Percentiles rank a stretch among this genome's conserved stretches.
Conservation (phyloP, 495 filamentous ascomycete genomes). For the Aspergillus egyptiacus region DNA sequence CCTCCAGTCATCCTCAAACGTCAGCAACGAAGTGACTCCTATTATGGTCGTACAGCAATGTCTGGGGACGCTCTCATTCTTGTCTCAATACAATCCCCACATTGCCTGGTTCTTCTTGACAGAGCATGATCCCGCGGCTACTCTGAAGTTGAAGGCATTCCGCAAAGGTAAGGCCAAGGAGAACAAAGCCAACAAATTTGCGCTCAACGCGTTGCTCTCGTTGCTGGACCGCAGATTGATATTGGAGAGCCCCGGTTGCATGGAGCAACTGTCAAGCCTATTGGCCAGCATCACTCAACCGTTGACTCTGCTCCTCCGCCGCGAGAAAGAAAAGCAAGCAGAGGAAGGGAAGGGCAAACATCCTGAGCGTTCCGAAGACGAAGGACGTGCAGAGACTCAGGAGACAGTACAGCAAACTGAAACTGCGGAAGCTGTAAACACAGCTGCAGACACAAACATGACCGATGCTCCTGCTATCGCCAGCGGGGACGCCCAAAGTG, state of each 20-base stretch:
- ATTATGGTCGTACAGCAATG: constrained; percentile 95
- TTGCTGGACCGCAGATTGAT: constrained; percentile 87
- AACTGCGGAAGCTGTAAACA: constrained; percentile 13
- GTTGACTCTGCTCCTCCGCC: constrained; percentile 72
- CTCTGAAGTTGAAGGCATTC: constrained; percentile 67
- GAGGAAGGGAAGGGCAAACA: constrained; percentile 56
- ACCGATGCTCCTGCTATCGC: constrained; percentile 36
- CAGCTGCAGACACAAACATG: constrained; percentile 37
- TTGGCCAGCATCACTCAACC: constrained; percentile 85
- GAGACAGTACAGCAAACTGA: constrained; percentile 18
- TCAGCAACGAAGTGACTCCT: constrained; percentile 76
- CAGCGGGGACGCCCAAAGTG: constrained; percentile 22
- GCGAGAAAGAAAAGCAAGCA: constrained; percentile 67
- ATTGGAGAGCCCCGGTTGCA: constrained; percentile 90
- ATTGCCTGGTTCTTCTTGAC: constrained; percentile 91
- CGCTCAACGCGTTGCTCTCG: constrained; percentile 81
- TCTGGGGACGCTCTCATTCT: constrained; percentile 69
- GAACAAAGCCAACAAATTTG: constrained; percentile 75
- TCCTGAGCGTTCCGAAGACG: constrained; percentile 26
- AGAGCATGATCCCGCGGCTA: constrained; percentile 74
- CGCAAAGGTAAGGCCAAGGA: constrained; percentile 87
- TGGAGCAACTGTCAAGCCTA: constrained; percentile 85
- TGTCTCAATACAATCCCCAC: constrained; percentile 75
- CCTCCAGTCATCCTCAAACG: constrained; percentile 46
- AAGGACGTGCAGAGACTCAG: constrained; percentile 21